Conservation (phyloP, 768 basidiomycete genomes). For the Chlorophyllum brunneum region DNA sequence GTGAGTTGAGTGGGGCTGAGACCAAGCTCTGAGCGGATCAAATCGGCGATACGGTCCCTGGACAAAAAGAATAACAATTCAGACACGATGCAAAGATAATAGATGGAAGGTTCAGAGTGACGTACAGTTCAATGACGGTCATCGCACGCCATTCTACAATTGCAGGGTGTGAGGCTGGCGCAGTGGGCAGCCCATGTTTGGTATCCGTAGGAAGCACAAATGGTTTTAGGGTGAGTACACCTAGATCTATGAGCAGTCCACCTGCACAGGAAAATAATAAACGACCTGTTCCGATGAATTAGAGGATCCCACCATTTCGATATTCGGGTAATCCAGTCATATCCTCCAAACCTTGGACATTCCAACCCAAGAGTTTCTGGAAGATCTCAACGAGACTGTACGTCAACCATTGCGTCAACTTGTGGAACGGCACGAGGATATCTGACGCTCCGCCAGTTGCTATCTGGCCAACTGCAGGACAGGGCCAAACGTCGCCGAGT, state of each 20-base stretch:
- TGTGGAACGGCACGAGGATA: constrained; percentile 90
- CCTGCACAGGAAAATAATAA: constrained; percentile 38
- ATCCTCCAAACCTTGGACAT: constrained; percentile 74
- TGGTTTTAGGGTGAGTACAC: constrained; percentile 68
- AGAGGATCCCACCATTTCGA: constrained; percentile 65
- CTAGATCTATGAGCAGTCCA: constrained; percentile 83
- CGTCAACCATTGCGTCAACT: constrained; percentile 91
- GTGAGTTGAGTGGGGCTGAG: constrained; percentile 52
- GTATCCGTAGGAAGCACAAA: constrained; percentile 47
- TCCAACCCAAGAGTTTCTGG: constrained; percentile 73
- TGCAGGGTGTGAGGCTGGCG: constrained; percentile 78
- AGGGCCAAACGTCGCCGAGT: constrained; percentile 95
- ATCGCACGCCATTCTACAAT: constrained; percentile 96
- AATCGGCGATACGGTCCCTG: constrained; percentile 78
- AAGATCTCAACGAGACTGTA: constrained; percentile 87
- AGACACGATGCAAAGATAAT: background rate
- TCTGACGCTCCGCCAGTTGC: constrained; percentile 45
- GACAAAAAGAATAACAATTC: background rate
- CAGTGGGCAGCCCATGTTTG: constrained; percentile 52
- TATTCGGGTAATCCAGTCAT: constrained; percentile 96
- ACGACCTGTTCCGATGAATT: background rate
- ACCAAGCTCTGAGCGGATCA: constrained; percentile 58
- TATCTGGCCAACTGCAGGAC: constrained; percentile 42
- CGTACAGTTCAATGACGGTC: constrained; percentile 90
- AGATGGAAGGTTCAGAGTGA: constrained; percentile 11